Evolutionary conservation across 2,329 filamentous ascomycete genomes (phyloP).

Genomic region (Didymella segeticola): DNA sequence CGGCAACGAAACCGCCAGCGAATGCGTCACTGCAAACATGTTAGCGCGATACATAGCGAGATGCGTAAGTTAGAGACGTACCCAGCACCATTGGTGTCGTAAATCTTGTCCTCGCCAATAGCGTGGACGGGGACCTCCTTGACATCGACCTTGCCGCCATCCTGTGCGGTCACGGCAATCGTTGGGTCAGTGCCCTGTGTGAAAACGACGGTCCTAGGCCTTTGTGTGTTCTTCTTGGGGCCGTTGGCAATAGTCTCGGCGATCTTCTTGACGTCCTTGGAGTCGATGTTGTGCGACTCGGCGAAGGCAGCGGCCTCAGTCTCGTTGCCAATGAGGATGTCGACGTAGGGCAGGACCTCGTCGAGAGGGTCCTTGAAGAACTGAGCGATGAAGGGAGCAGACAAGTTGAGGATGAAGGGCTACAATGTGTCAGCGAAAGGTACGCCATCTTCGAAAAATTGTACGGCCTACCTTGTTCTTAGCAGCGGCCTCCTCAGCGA

Average conservation of each 20-base stretch:
- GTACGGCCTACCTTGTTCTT: slow-evolving; percentile 74
- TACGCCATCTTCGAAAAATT: slow-evolving; percentile 15
- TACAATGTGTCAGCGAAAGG: slow-evolving; percentile 33
- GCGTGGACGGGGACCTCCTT: slow-evolving; percentile 81
- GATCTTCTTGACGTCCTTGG: slow-evolving; percentile 82
- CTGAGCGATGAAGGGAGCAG: slow-evolving; percentile 92
- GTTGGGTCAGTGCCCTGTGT: slow-evolving; percentile 95
- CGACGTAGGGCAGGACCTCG: slow-evolving; percentile 86
- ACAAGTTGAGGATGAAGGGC: slow-evolving; percentile 86
- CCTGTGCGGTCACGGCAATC: slow-evolving; percentile 76
- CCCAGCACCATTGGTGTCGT: slow-evolving; percentile 94
- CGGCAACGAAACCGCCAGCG: slow-evolving; percentile 90
- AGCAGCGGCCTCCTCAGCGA: slow-evolving; percentile 86
- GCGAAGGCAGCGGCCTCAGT: slow-evolving; percentile 90
- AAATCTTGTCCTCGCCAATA: slow-evolving; percentile 79
- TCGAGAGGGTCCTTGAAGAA: slow-evolving; percentile 98
- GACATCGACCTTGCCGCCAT: slow-evolving; percentile 68
- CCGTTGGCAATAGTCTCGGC: slow-evolving; percentile 84
- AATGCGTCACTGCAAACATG: slow-evolving; percentile 76
- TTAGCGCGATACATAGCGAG: slow-evolving; percentile 4
- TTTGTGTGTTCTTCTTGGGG: slow-evolving; percentile 88
- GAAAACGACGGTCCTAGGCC: slow-evolving; percentile 85
- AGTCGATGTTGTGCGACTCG: slow-evolving; percentile 75
- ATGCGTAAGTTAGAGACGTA: slow-evolving; percentile 42
- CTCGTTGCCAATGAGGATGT: slow-evolving; percentile 97